Percentiles rank a stretch among this genome's conserved stretches.
These are phyloP conservation scores for Metschnikowia sp. DNA, from an alignment of 805 yeast species.

Conservation along the genomic window DNA sequence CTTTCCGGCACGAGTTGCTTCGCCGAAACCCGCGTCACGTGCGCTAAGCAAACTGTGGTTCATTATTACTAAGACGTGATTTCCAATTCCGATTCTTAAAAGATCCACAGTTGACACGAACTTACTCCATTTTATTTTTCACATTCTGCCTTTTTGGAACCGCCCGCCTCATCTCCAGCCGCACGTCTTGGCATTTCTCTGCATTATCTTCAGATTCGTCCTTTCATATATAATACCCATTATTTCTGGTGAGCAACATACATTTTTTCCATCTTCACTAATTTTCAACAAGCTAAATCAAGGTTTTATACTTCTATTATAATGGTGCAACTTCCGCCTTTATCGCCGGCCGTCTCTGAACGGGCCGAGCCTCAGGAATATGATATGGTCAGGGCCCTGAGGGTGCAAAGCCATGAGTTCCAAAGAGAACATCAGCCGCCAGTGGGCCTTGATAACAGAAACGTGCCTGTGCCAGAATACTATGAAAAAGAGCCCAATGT, in stretches of 20 bases:
- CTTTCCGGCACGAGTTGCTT: not conserved
- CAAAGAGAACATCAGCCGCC: conserved; percentile 18
- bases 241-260: no score
- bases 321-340: no score
- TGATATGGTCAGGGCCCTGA: conserved; percentile 8
- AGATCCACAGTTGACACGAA: conserved; percentile 5
- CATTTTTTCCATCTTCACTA: not conserved
- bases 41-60: conserved; percentile 9
- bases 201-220: not conserved
- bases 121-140: not conserved
- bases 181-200: not conserved
- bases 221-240: no score
- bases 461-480: conserved; percentile 35
- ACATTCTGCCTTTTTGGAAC: not conserved
- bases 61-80: conserved; percentile 2
- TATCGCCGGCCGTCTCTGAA: conserved; percentile 9
- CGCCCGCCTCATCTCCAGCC: conserved; percentile 5
- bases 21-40: conserved; percentile 7
- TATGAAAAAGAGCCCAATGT: conserved; percentile 33
- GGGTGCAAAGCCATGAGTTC: conserved; percentile 18
- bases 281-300: not conserved
- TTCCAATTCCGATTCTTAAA: not conserved
- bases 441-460: not conserved
- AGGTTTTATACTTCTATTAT: no score
- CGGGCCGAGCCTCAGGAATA: conserved; percentile 18